A percentile compares a stretch with the other conserved stretches of the same genome.
phyloP scores from a whole-genome alignment of 2,329 filamentous ascomycete genomes.

The Botryosphaeria dothidea region DNA sequence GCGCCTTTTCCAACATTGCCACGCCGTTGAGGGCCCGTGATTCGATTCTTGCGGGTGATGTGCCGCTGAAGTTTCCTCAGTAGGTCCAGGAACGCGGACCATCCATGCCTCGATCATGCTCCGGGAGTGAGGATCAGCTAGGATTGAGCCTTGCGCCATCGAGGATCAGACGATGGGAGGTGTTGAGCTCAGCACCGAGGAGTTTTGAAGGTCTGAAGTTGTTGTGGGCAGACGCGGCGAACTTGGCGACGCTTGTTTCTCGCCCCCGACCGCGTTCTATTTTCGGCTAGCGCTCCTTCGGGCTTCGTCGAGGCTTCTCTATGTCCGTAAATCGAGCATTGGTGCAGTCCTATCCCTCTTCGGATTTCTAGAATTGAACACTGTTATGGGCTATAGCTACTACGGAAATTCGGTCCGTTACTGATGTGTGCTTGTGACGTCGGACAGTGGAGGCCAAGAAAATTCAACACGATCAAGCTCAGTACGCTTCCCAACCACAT shows the following conservation, averaged over 20 bases:
- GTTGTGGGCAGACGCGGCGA: not conserved
- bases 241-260: constrained; percentile 1
- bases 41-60: not conserved
- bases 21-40: not conserved
- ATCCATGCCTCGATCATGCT: not conserved
- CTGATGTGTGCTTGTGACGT: not conserved
- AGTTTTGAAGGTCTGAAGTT: not conserved
- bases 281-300: not conserved
- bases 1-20: not conserved
- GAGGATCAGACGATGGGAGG: not conserved
- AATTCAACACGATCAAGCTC: not conserved
- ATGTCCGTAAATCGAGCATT: no score
- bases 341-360: no score
- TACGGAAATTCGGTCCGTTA: no score
- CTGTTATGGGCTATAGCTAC: no score
- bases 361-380: no score
- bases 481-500: not conserved
- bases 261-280: not conserved
- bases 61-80: not conserved
- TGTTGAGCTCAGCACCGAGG: not conserved
- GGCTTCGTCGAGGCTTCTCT: no score
- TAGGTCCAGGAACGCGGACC: not conserved
- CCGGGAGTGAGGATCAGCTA: not conserved
- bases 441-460: not conserved
- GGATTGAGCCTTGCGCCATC: not conserved